Conservation (phyloP, 495 filamentous ascomycete species). For the Cenococcum geophilum region DNA sequence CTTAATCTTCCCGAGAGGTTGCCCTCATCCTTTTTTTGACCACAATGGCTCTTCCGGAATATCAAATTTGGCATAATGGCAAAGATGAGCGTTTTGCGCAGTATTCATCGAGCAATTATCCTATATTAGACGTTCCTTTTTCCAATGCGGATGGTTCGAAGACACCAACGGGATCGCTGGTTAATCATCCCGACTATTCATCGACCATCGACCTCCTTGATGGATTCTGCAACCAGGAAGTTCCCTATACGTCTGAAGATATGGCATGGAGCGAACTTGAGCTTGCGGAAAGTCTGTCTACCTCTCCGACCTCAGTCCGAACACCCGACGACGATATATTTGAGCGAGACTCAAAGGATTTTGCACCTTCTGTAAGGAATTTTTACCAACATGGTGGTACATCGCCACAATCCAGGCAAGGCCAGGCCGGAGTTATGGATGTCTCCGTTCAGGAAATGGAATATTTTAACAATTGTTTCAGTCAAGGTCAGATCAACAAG, state of each 20-base stretch:
- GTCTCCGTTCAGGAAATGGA: conserved; percentile 3
- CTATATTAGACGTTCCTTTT: background rate
- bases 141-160: background rate
- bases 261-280: conserved; percentile 21
- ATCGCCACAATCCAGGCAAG: conserved; percentile 2
- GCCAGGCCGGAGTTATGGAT: background rate
- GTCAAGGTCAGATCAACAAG: background rate
- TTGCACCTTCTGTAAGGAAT: conserved; percentile 10
- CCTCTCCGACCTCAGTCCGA: conserved; percentile 21
- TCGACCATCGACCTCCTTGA: background rate
- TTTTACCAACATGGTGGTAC: conserved; percentile 12
- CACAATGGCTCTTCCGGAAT: background rate
- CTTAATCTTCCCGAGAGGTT: background rate
- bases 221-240: background rate
- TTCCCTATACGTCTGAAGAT: conserved; percentile 21
- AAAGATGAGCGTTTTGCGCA: background rate
- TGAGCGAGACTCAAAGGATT: conserved; percentile 22
- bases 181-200: background rate
- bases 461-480: conserved; percentile 1
- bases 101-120: background rate
- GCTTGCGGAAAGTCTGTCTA: conserved; percentile 9
- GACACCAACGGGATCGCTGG: background rate
- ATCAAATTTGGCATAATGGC: background rate
- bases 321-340: conserved; percentile 26
- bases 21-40: background rate